Percentiles rank a stretch among this genome's conserved stretches.
Evolutionary conservation across 306 rosid species (phyloP).

Genomic region (Prunus padus): DNA sequence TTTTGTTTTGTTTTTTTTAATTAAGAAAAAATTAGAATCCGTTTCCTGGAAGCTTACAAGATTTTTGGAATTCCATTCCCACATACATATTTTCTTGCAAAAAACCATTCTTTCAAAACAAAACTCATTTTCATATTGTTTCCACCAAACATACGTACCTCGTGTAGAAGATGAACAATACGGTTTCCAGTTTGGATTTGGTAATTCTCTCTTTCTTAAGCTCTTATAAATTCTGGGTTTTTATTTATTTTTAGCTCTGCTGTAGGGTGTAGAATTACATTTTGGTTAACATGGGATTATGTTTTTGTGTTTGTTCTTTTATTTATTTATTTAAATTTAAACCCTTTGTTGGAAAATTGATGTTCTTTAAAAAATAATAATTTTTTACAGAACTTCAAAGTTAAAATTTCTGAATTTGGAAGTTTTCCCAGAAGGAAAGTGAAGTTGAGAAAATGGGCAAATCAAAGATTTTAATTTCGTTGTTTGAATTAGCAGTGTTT

Average conservation of each 20-base stretch:
- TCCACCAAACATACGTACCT: not conserved
- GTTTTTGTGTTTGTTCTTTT: not conserved
- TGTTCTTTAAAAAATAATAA: too few relatives aligned
- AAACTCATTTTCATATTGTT: not conserved
- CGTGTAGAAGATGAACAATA: not conserved
- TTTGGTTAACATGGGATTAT: not conserved
- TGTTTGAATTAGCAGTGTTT: not conserved
- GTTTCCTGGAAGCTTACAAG: not conserved
- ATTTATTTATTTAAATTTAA: too few relatives aligned
- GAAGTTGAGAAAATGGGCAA: not conserved
- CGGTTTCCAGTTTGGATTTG: not conserved
- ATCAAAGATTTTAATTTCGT: not conserved
- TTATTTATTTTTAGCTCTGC: not conserved
- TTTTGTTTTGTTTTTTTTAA: too few relatives aligned
- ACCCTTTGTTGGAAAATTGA: not conserved
- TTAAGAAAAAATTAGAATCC: not conserved
- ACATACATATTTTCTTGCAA: not conserved
- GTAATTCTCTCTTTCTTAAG: not conserved
- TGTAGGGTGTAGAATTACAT: not conserved
- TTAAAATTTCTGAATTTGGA: not conserved
- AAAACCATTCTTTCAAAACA: not conserved
- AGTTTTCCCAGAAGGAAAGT: not conserved
- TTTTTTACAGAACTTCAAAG: not conserved
- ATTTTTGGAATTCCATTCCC: not conserved
- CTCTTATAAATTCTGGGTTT: not conserved